Base-by-base conservation (phyloP, 768 basidiomycete genomes). In the Collybia nuda region DNA sequence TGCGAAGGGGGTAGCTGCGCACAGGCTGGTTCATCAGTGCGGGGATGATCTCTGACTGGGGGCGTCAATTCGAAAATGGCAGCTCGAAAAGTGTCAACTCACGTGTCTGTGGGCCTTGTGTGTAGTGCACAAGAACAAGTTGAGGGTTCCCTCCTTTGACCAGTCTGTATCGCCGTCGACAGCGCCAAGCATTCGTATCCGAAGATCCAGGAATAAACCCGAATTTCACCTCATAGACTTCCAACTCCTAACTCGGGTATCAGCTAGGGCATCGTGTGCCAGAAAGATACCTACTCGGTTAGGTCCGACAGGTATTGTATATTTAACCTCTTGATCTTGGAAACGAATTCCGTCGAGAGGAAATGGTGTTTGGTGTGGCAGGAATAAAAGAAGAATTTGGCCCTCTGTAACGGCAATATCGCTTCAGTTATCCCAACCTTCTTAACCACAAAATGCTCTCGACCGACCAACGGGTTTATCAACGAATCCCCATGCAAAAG, bases 311-410 rank as follows among this genome's bases (percentile, higher is more conserved):
- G 82, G 75, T 5, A 86, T 74, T 32, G 68, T 66, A 60, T 74
- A 82, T 56, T 82, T 80, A 38, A 78, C 77, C 61, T 93, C 90
- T 47, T 81, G 68, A 50, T 91, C 90, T 56, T 85, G 82, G 62
- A 78, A 93, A 37, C 87, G 81, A 49, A 93, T 75, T 17, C 90
- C 90, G 58, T 93, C 90, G 50, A 73, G 78, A 18, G 88, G 89
- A 62, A 88, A 87, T 2, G 79, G 75, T 21, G 74, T 59, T 50
- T 79, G 79, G 12, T 71, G 74, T 7, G 80, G 79, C 40, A 90
- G 68, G 67, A 79, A 90, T 40, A 92, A 66, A n/a, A 92, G 76
- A 29, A 77, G 71, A 24, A 85, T 68, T 58, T 84, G 77, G 0
- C 86, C 87, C 59, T 89, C 89, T 88, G 48, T 7, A 45, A 8